Evolutionary conservation across 2,329 filamentous ascomycete genomes (phyloP).

Genomic region (Phaeosphaeria sp.): DNA sequence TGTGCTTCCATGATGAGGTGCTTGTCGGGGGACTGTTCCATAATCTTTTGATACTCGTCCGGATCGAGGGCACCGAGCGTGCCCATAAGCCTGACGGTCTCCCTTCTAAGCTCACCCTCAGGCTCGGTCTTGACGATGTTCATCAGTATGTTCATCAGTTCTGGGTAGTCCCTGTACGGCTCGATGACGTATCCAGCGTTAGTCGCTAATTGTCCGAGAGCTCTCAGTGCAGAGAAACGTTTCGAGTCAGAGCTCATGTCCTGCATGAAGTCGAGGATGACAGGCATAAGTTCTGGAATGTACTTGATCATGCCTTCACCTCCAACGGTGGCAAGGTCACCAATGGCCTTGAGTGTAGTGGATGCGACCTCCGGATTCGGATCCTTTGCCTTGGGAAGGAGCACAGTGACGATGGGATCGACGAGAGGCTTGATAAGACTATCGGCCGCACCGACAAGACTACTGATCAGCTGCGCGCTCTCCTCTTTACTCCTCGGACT

Average conservation of each 20-base stretch:
- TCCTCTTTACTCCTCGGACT: slow-evolving; percentile 95
- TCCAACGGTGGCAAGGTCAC: slow-evolving; percentile 91
- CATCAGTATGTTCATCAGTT: slow-evolving; percentile 89
- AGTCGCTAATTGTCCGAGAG: slow-evolving; percentile 89
- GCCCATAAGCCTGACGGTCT: slow-evolving; percentile 96
- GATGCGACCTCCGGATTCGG: slow-evolving; percentile 86
- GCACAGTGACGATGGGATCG: slow-evolving; percentile 91
- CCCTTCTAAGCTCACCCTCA: slow-evolving; percentile 82
- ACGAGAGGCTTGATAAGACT: slow-evolving; percentile 95
- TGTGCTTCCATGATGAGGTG: slow-evolving; percentile 73
- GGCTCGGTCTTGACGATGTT: slow-evolving; percentile 94
- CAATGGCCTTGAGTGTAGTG: slow-evolving; percentile 93
- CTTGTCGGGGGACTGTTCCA: slow-evolving; percentile 84
- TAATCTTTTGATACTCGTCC: slow-evolving; percentile 94
- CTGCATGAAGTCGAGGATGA: slow-evolving; percentile 92
- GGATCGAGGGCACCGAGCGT: slow-evolving; percentile 94
- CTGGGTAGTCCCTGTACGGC: slow-evolving; percentile 93
- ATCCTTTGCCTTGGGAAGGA: slow-evolving; percentile 92
- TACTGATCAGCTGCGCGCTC: slow-evolving; percentile 88
- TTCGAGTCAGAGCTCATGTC: slow-evolving; percentile 91
- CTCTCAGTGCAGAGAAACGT: slow-evolving; percentile 87
- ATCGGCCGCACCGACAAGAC: slow-evolving; percentile 91
- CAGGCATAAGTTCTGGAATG: slow-evolving; percentile 89
- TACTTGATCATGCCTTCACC: slow-evolving; percentile 93
- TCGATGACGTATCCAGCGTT: slow-evolving; percentile 98